Evolutionary conservation across 2,329 filamentous ascomycete genomes (phyloP).

Genomic region (Acrocalymma vagum): DNA sequence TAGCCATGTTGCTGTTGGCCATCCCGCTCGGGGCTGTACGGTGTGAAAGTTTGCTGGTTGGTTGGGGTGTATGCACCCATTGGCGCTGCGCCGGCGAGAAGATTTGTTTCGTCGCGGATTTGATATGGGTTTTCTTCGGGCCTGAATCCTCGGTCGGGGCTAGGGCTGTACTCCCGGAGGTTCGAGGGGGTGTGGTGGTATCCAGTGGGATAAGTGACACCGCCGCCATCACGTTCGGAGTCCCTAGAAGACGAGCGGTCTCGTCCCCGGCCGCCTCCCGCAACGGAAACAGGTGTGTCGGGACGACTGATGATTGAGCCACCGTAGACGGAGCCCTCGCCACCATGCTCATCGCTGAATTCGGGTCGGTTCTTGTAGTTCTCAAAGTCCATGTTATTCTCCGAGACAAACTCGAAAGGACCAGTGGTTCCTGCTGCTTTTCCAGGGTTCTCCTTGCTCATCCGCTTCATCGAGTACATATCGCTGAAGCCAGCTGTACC

Average conservation of each 20-base stretch:
- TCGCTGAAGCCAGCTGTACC: conserved; percentile 81
- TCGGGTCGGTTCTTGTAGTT: conserved; percentile 91
- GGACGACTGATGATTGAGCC: conserved; percentile 65
- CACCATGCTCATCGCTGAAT: conserved; percentile 87
- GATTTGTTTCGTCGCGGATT: conserved; percentile 27
- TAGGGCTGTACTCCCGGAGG: conserved; percentile 53
- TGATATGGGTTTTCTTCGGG: conserved; percentile 34
- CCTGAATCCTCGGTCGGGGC: conserved; percentile 34
- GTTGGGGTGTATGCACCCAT: conserved; percentile 36
- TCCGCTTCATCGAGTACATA: conserved; percentile 80
- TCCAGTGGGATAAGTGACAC: conserved; percentile 55
- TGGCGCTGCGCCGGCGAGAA: conserved; percentile 42
- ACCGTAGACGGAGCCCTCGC: conserved; percentile 67
- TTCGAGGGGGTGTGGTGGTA: conserved; percentile 56
- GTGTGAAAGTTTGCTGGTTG: conserved; percentile 19
- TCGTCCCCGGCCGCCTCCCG: conserved; percentile 30
- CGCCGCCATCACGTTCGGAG: conserved; percentile 37
- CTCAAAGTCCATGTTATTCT: conserved; percentile 86
- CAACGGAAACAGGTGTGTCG: conserved; percentile 63
- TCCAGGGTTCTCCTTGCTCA: conserved; percentile 69
- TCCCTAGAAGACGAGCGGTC: conserved; percentile 33
- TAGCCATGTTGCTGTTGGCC: conserved; percentile 29
- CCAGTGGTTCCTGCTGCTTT: conserved; percentile 51
- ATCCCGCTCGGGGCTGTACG: conserved; percentile 35
- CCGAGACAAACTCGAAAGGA: conserved; percentile 90